Evolutionary conservation across 2,329 filamentous ascomycete genomes (phyloP), one percentile per base, ranked within the genome.

Genomic region (Aspergillus sp.): DNA sequence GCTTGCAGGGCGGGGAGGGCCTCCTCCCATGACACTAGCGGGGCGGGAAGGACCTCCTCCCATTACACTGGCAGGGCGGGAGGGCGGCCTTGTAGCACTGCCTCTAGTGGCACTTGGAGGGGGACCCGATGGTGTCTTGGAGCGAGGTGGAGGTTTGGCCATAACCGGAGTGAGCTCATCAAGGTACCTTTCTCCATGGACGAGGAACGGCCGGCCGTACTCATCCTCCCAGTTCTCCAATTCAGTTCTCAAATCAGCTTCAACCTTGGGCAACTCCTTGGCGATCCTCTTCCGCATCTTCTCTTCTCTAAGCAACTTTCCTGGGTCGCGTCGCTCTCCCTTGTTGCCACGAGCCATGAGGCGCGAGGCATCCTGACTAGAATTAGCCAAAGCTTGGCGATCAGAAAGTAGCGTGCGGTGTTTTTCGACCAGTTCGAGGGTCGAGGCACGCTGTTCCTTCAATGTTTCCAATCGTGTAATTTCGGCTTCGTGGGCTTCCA

Each of bases 261-360:
- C 84, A 35, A 98, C 78, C 72, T 95, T 97, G 44, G 93, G 93
- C 28, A 98, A 74, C 61, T 98, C 93, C 67, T 97, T 98, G 27
- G 90, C 80, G 49, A 98, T 96, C 45, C 90, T 81, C 79, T 98
- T 98, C 47, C 93, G 83, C 88, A 95, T 95, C 78, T 97, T 98
- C 71, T 98, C 93, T 63, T 98, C 93, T 28, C 93, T 81, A 41
- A 98, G 75, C 11, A 98, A 77, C 69, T 95, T 93, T 40, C 90
- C 91, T 3, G 93, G 93, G 61, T 98, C 93, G 50, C 94, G 87
- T 67, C 85, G 88, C 71, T 97, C 91, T 43, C 91, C 91, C 71
- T 95, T 95, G 54, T 89, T 85, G 2, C 90, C 90, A 48, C 91
- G 89, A 57, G 83, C 81, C 85, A 97, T 90, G 28, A 98, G 75